Base-by-base conservation (phyloP, 495 filamentous ascomycete species). In the Cercophora samala region DNA sequence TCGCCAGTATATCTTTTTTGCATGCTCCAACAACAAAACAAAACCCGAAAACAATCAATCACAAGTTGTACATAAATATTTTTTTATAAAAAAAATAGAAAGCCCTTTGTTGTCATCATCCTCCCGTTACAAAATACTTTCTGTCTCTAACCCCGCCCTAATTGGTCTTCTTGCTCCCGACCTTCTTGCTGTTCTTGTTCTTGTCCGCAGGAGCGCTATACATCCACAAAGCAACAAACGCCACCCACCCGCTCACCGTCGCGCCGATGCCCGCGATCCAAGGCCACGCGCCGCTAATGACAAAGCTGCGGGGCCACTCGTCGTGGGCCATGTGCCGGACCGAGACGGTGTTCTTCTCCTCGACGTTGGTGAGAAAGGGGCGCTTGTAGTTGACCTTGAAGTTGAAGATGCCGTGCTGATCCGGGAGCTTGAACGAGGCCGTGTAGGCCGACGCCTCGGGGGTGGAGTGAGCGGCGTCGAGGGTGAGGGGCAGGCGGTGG, bases 361-460 rank as follows among this genome's bases (percentile, higher is more conserved):
- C 95, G 62, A 99, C 76, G 75, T 88, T 89, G 74, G 88, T 93
- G 69, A 95, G 75, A 83, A 97, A 96, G 1, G 96, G 93, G 3
- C 95, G 89, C 82, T 93, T 94, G 84, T 97, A 97, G 84, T 97
- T 94, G 73, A 97, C 85, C 75, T 86, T 86, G 87, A 98, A 97
- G 74, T 94, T 93, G 84, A 97, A 98, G 76, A 98, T 97, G 72
- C 94, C 94, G 83, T 98, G 94, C 79, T 97, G 94, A 74, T 98
- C 96, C 8, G 95, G 95, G 13, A 92, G 82, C 66, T 83, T 89
- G 82, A 98, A 97, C 22, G 85, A 82, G 5, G 87, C 81, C 69
- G 86, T 85, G 83, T 88, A 99, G 42, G 90, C 83, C 42, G 91
- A 89, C 71, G 87, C 87, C 72, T 90, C 90, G 42, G 82, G 71